phyloP scores from a whole-genome alignment of 2,329 filamentous ascomycete genomes.

The Eutypa lata region DNA sequence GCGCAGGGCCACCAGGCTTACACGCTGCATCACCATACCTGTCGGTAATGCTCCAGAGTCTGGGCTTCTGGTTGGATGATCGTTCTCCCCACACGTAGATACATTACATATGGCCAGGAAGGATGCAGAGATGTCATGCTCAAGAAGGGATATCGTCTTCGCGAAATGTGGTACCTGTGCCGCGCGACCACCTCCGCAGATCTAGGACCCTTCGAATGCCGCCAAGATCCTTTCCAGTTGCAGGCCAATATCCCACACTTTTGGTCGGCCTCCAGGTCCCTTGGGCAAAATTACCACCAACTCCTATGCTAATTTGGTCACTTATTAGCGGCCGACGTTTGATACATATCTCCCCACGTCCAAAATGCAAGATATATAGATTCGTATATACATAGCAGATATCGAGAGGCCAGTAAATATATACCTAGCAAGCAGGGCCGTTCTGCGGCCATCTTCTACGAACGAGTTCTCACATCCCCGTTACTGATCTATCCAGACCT shows the following conservation, averaged over 20 bases:
- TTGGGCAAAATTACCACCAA: background rate
- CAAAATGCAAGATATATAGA: background rate
- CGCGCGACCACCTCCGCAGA: background rate
- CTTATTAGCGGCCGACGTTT: background rate
- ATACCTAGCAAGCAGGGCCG: background rate
- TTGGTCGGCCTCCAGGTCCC: background rate
- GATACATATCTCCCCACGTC: background rate
- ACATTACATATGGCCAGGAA: background rate
- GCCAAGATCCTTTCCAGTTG: background rate
- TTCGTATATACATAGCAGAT: too few species aligned
- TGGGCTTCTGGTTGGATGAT: constrained; percentile 16
- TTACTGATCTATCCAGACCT: background rate
- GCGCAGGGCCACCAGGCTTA: constrained; percentile 21
- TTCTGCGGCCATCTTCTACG: background rate
- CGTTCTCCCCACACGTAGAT: constrained; percentile 12
- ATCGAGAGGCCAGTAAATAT: background rate
- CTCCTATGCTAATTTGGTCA: background rate
- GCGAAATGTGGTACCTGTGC: constrained; percentile 1
- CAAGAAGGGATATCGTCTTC: background rate
- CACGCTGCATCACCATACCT: constrained; percentile 18
- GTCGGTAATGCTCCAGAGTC: constrained; percentile 21
- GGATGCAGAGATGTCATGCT: background rate
- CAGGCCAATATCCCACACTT: background rate
- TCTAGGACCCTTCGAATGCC: background rate
- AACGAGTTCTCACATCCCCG: background rate